phyloP scores from a whole-genome alignment of 148 eudicot genomes.

The Chenopodium album region DNA sequence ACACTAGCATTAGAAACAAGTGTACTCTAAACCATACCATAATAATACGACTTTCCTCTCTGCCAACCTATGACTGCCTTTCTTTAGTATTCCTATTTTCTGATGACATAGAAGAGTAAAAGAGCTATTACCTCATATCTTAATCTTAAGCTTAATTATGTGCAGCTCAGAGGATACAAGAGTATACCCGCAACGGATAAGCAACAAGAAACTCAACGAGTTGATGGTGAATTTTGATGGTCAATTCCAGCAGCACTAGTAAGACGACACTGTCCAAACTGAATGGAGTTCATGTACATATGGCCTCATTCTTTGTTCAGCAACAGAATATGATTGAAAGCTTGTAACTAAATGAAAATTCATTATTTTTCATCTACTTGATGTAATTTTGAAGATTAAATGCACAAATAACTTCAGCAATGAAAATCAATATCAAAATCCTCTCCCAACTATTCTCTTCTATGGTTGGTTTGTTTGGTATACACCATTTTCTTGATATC shows the following conservation, averaged over 20 bases:
- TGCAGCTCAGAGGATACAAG: constrained; percentile 38
- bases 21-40: too few species aligned
- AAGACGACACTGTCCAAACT: neutral
- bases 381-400: neutral
- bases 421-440: neutral
- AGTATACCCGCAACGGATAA: constrained; percentile 41
- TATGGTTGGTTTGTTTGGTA: too few species aligned
- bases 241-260: neutral
- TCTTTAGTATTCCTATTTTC: too few species aligned
- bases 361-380: neutral
- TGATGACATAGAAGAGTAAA: too few species aligned
- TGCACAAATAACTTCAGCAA: neutral
- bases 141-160: neutral
- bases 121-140: neutral
- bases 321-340: neutral
- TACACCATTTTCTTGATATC: too few species aligned
- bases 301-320: neutral
- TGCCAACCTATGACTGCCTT: too few species aligned
- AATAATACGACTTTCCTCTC: too few species aligned
- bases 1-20: too few species aligned
- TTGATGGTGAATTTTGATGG: constrained; percentile 44
- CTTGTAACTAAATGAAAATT: neutral
- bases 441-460: neutral
- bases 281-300: neutral
- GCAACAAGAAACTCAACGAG: constrained; percentile 51